Conservation (phyloP, 225 moss, liverwort and hornwort genomes). For the Straminergon stramineum region DNA sequence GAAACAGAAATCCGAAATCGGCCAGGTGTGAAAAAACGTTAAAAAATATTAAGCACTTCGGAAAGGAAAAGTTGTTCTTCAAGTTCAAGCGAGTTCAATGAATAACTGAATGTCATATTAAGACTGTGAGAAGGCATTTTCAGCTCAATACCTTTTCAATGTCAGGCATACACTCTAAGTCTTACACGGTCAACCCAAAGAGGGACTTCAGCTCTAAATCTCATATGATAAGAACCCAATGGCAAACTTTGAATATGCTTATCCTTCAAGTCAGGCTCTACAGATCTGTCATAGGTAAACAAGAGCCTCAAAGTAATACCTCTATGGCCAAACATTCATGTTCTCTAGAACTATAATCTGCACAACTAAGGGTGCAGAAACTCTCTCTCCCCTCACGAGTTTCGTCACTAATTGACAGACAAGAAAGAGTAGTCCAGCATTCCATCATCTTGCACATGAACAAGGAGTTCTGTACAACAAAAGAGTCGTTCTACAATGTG, state of each 20-base stretch:
- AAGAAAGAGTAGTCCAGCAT: neutral
- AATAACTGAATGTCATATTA: neutral
- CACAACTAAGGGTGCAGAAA: neutral
- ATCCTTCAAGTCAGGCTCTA: slow-evolving; percentile 7
- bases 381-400: neutral
- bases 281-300: slow-evolving; percentile 3
- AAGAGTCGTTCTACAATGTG: neutral
- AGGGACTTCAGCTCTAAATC: neutral
- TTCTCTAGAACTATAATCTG: neutral
- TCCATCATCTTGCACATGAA: slow-evolving; percentile 2
- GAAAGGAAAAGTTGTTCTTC: neutral
- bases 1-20: neutral
- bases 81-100: neutral
- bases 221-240: neutral
- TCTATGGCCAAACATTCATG: neutral
- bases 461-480: slow-evolving; percentile 1
- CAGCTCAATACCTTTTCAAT: neutral
- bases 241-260: slow-evolving; percentile 3
- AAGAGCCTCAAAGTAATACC: neutral
- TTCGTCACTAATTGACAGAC: neutral
- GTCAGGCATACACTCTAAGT: neutral
- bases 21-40: neutral
- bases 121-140: neutral
- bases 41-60: neutral
- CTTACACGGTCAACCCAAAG: neutral